Percentiles rank a stretch among this genome's conserved stretches.
Evolutionary conservation across 2,329 filamentous ascomycete genomes (phyloP).

Genomic region (Stagonosporopsis rhizophila): DNA sequence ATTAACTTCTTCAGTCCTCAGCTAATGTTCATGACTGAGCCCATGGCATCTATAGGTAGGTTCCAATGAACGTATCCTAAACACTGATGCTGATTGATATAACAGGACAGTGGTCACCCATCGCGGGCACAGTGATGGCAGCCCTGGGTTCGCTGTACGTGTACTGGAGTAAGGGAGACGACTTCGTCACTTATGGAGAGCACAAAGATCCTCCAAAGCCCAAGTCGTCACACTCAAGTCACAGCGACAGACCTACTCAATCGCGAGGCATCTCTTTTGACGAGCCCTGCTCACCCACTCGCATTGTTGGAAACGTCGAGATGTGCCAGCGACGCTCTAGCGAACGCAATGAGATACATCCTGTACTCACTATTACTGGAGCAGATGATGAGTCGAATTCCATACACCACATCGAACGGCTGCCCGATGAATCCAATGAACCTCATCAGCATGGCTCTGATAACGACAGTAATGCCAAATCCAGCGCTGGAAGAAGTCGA

Average conservation of each 20-base stretch:
- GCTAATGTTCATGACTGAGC: constrained; percentile 67
- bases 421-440: background rate
- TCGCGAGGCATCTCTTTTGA: background rate
- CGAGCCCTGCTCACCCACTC: constrained; percentile 1
- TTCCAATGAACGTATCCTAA: too few species aligned
- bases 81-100: background rate
- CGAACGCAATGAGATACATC: constrained; percentile 22
- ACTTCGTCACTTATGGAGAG: background rate
- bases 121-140: constrained; percentile 65
- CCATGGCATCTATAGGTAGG: constrained; percentile 64
- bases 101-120: constrained; percentile 63
- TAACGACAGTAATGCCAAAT: constrained; percentile 9
- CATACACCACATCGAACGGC: constrained; percentile 3
- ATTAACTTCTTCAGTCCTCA: constrained; percentile 67
- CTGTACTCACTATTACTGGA: constrained; percentile 27
- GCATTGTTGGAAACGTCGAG: background rate
- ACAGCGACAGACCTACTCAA: background rate
- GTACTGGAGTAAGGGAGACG: constrained; percentile 46
- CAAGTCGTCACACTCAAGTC: constrained; percentile 1
- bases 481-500: constrained; percentile 28
- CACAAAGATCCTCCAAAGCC: background rate
- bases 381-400: constrained; percentile 8
- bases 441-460: background rate
- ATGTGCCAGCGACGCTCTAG: constrained; percentile 23
- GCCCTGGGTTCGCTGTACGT: constrained; percentile 66